phyloP scores from a whole-genome alignment of 305 asterid genomes.

The Caryopteris hybrid region DNA sequence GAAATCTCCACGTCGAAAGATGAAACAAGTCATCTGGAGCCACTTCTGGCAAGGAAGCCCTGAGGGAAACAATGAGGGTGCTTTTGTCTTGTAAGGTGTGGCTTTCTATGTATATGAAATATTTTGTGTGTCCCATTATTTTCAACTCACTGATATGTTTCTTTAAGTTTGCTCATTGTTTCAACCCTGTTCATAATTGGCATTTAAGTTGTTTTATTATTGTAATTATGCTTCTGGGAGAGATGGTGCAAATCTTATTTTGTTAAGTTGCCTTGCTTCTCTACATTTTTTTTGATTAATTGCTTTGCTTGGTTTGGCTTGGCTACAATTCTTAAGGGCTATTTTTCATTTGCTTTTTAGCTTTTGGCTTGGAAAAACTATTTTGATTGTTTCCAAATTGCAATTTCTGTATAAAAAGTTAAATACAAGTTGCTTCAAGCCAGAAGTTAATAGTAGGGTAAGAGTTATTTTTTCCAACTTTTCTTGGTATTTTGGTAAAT shows the following conservation, averaged over 20 bases:
- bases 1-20: slow-evolving; percentile 23
- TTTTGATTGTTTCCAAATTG: too few relatives aligned
- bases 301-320: too few relatives aligned
- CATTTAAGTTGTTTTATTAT: neutral
- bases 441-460: too few relatives aligned
- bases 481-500: too few relatives aligned
- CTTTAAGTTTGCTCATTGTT: slow-evolving; percentile 7
- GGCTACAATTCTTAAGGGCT: too few relatives aligned
- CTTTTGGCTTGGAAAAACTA: too few relatives aligned
- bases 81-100: slow-evolving; percentile 7
- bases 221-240: neutral
- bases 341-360: too few relatives aligned
- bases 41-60: slow-evolving; percentile 54
- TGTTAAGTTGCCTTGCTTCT: neutral
- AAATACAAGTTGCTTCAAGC: too few relatives aligned
- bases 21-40: slow-evolving; percentile 53
- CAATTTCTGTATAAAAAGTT: too few relatives aligned
- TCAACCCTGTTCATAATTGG: neutral
- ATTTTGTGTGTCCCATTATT: slow-evolving; percentile 5
- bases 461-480: too few relatives aligned
- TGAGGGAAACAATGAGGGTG: slow-evolving; percentile 38
- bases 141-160: neutral
- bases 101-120: slow-evolving; percentile 19
- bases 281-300: neutral
- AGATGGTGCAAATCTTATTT: neutral